A percentile compares a stretch with the other conserved stretches of the same genome.
These are phyloP conservation scores for Lasiosphaeria miniovina DNA, from an alignment of 495 filamentous ascomycete species.

Conservation along the genomic window DNA sequence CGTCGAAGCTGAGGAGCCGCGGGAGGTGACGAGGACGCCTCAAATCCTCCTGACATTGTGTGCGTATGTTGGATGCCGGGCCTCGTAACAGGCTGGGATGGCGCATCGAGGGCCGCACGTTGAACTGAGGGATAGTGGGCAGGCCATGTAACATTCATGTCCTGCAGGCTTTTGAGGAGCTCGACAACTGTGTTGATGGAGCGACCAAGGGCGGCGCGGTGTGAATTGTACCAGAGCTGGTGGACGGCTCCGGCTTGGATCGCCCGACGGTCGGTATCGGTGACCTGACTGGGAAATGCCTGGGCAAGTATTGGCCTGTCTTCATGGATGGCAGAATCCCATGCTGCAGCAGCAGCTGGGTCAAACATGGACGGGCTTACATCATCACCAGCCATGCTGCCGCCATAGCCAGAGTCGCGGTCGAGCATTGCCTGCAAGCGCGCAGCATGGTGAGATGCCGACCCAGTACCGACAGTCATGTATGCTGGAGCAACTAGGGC, in stretches of 20 bases:
- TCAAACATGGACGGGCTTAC: slow-evolving; percentile 34
- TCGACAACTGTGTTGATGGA: slow-evolving; percentile 84
- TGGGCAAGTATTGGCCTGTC: slow-evolving; percentile 55
- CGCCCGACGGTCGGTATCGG: slow-evolving; percentile 38
- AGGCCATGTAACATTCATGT: slow-evolving; percentile 88
- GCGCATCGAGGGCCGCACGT: slow-evolving; percentile 48
- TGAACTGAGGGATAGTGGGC: slow-evolving; percentile 91
- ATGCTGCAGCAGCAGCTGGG: slow-evolving; percentile 25
- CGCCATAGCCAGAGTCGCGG: slow-evolving; percentile 87
- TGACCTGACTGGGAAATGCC: slow-evolving; percentile 23
- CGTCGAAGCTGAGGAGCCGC: slow-evolving; percentile 58
- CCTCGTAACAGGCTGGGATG: slow-evolving; percentile 36
- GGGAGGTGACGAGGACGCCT: slow-evolving; percentile 16
- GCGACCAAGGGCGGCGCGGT: slow-evolving; percentile 77
- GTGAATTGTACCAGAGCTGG: slow-evolving; percentile 74
- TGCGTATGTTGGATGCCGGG: slow-evolving; percentile 56
- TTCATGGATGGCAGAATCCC: slow-evolving; percentile 54
- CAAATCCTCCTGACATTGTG: slow-evolving; percentile 37
- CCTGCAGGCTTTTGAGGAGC: slow-evolving; percentile 70
- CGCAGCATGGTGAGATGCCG: slow-evolving; percentile 67
- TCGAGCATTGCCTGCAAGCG: slow-evolving; percentile 71
- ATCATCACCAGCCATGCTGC: slow-evolving; percentile 56
- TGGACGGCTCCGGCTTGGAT: slow-evolving; percentile 47
- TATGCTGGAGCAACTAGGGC: slow-evolving; percentile 56
- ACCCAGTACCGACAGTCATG: slow-evolving; percentile 84